phyloP scores from a whole-genome alignment of 148 eudicot genomes.

The Chenopodium formosanum region DNA sequence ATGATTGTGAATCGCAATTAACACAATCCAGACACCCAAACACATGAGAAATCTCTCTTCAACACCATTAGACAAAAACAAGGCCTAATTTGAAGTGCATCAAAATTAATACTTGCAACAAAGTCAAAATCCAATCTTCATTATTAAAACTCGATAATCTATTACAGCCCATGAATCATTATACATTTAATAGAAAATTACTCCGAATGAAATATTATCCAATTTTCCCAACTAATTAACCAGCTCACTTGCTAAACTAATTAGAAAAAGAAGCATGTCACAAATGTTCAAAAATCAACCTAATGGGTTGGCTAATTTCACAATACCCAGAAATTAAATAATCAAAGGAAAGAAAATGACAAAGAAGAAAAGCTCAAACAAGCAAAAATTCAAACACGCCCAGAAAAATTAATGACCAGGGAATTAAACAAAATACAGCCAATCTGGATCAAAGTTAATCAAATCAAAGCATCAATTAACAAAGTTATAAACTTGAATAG shows the following conservation, averaged over 20 bases:
- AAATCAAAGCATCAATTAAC: not conserved
- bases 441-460: not conserved
- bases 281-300: not conserved
- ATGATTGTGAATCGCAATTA: not conserved
- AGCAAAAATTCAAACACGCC: slow-evolving; percentile 19
- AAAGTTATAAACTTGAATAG: slow-evolving; percentile 4
- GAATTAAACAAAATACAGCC: not conserved
- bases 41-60: not conserved
- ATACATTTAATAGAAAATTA: slow-evolving; percentile 4
- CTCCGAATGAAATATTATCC: not conserved
- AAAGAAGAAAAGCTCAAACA: slow-evolving; percentile 1
- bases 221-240: not conserved
- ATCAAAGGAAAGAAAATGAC: not conserved
- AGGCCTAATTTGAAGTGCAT: not conserved
- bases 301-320: not conserved
- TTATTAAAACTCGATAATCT: not conserved
- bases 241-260: not conserved
- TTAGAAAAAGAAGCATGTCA: not conserved
- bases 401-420: not conserved
- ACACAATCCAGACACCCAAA: slow-evolving; percentile 11
- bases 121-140: slow-evolving; percentile 1
- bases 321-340: slow-evolving; percentile 5
- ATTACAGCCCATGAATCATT: not conserved
- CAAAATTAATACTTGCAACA: not conserved
- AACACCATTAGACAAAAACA: not conserved